Evolutionary conservation across 1,139 yeast species (phyloP).

Genomic region (Candida tetrigidarum): DNA sequence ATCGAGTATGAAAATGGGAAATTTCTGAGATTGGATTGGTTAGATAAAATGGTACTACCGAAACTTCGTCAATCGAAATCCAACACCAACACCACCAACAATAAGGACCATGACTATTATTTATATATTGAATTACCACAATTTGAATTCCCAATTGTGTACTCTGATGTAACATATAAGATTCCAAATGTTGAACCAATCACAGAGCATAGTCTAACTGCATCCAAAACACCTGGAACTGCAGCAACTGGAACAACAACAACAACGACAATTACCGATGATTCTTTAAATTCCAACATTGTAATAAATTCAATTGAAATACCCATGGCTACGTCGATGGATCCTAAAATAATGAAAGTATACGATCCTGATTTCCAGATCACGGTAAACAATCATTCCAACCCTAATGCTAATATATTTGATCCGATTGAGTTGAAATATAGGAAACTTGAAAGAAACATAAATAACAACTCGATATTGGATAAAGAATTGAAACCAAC

Average conservation of each 20-base stretch:
- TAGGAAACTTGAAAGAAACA: constrained; percentile 76
- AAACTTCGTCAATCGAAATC: constrained; percentile 46
- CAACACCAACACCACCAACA: constrained; percentile 28
- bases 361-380: constrained; percentile 46
- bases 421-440: constrained; percentile 92
- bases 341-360: constrained; percentile 23
- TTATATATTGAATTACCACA: constrained; percentile 73
- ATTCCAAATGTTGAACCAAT: constrained; percentile 20
- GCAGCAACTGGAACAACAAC: no score
- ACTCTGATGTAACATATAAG: constrained; percentile 55
- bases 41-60: constrained; percentile 69
- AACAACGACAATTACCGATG: constrained; percentile 10
- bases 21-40: constrained; percentile 67
- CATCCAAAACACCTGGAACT: no score
- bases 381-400: constrained; percentile 12
- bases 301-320: constrained; percentile 43
- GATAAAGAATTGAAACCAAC: constrained; percentile 92
- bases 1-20: constrained; percentile 75
- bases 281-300: constrained; percentile 25
- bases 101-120: constrained; percentile 38
- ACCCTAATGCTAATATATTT: constrained; percentile 20
- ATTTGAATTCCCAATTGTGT: constrained; percentile 83
- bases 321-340: constrained; percentile 23
- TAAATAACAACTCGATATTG: constrained; percentile 72
- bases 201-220: constrained; percentile 9